Evolutionary conservation across 2,329 filamentous ascomycete genomes (phyloP), one percentile per base, ranked within the genome.

Genomic region (Periconia macrospinosa): DNA sequence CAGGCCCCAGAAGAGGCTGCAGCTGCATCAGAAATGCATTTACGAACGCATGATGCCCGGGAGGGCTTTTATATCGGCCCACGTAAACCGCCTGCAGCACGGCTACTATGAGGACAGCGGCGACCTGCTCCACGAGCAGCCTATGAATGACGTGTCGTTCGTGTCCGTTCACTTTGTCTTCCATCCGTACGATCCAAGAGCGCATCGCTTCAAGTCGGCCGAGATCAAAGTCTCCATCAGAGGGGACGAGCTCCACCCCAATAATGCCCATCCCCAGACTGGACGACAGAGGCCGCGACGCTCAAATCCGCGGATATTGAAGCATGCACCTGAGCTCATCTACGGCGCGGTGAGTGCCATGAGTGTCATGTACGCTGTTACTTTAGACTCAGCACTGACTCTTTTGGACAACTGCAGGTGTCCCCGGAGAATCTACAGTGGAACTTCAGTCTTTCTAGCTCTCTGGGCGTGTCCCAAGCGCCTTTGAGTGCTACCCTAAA

Each of bases 121-220:
- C 47, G 57, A 65, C 1, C 70, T 71, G 6, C 68, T 80, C 1
- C 78, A 79, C 17, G 78, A 78, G 33, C 61, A 65, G 5, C 64
- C 70, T 15, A 70, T 76, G 9, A 65, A 78, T 35, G 68, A 78
- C 48, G 75, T 81, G 10, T 79, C 79, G 54, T 81, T 82, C 49
- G 72, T 79, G 3, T 79, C 76, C 0, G 66, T 81, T 33, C 76
- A 75, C 45, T 81, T 81, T 48, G 77, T 79, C n/a, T 78, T 81
- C 23, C 79, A 81, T 57, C 75, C 79, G 0, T 67, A 75, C 3
- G 66, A 77, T 45, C 76, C 73, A 2, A 43, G 63, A 18, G 62
- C 67, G 1, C 78, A 80, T 61, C 76, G 79, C 13, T 80, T 81
- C 68, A 78, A 78, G 55, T 75, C 75, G 30, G 78, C 79, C 3